Evolutionary conservation across 352 stramenopile species (phyloP), one percentile per base, ranked within the genome.

Genomic region (Pythium sukuiense): DNA sequence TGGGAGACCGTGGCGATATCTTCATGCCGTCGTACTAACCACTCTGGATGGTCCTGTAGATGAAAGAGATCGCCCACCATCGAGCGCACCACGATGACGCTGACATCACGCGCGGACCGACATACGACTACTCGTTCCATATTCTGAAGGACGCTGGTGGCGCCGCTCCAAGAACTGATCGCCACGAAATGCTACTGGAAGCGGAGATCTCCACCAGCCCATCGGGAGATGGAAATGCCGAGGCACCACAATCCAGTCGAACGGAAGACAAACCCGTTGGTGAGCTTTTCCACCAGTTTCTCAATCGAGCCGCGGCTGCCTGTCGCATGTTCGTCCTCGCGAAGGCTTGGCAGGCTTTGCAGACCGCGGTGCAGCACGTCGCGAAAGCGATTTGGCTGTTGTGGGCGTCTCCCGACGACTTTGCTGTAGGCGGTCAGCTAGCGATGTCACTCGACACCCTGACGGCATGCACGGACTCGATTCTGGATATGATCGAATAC

Each of bases 401-500:
- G 0, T 93, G 85, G 85, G 39, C 85, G 5, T 65, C 82, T n/a
- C 71, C 85, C 59, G 58, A 80, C 18, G 65, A 71, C 60, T 43
- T 59, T 67, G 80, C 12, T 52, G 35, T 45, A 27, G 18, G 24
- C 3, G 13, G 39, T 14, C n/a, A 50, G 20, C 24, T 58, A 20
- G 30, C 30, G 2, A 45, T 32, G 11, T 37, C 45, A 12, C 39
- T 70, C 18, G 57, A 70, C n/a, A 20, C 58, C n/a, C 83, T 55
- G 26, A 68, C 18, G 27, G 73, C 1, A 6, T 90, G 81, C 37
- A 37, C 75, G 3, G 66, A 89, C 24, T 63, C 70, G 0, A 53
- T 90, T n/a, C 60, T 93, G 14, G 75, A 80, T 18, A 88, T 90
- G 81, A 69, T 90, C 29, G 83, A 90, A 39, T 55, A 64, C 0